Conservation (phyloP, 164 flowering plant genomes). For the Magnolia officinalis region DNA sequence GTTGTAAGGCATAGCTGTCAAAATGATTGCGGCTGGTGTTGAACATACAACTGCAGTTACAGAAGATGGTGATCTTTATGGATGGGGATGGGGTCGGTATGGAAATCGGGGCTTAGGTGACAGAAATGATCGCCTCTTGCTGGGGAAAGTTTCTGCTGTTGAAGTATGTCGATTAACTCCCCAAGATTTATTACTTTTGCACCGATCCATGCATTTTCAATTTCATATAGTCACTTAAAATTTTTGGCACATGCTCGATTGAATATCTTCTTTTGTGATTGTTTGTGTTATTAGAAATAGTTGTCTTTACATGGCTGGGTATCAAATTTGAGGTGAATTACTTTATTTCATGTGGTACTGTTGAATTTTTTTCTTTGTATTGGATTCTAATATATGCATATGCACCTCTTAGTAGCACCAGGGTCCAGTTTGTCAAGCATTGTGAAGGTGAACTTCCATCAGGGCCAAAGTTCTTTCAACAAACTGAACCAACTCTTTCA, state of each 20-base stretch:
- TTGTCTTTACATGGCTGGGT: not conserved
- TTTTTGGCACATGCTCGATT: not conserved
- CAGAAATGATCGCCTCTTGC: slow-evolving; percentile 79
- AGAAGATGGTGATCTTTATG: slow-evolving; percentile 87
- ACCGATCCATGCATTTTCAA: not conserved
- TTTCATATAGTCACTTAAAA: not conserved
- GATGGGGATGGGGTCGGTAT: slow-evolving; percentile 99
- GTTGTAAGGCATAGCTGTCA: slow-evolving; percentile 67
- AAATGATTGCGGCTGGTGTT: slow-evolving; percentile 99
- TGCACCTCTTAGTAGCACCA: not conserved
- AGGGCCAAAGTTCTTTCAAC: not conserved
- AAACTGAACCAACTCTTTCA: not conserved
- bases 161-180: slow-evolving; percentile 43
- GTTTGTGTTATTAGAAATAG: not conserved
- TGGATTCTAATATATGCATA: not conserved
- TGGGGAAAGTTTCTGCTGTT: slow-evolving; percentile 56
- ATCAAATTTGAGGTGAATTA: not conserved
- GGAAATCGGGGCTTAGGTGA: slow-evolving; percentile 98
- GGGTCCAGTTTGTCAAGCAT: not conserved
- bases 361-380: not conserved
- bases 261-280: not conserved
- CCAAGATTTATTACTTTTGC: not conserved
- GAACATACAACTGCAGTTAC: too few relatives aligned
- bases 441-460: not conserved
- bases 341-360: not conserved